phyloP scores from a whole-genome alignment of 805 yeast species.

The Jamesozyma rosinii region DNA sequence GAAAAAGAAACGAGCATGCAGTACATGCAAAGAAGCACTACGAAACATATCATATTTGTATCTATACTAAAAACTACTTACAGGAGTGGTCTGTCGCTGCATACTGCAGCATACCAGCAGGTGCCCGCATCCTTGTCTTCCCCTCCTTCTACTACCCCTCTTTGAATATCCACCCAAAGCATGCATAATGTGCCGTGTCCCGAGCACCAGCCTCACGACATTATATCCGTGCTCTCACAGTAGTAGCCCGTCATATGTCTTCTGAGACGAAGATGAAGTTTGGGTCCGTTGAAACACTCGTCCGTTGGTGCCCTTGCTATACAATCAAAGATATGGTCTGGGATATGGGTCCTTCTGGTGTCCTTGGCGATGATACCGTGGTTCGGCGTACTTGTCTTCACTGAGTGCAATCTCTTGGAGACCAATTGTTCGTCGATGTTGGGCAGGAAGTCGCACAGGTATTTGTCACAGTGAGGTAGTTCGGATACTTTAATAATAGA shows the following conservation, averaged over 20 bases:
- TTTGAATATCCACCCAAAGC: no score
- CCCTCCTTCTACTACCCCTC: no score
- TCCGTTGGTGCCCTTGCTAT: not conserved
- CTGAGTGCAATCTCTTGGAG: not conserved
- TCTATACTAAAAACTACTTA: no score
- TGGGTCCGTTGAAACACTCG: not conserved
- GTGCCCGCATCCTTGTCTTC: no score
- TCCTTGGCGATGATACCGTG: not conserved
- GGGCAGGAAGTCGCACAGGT: not conserved
- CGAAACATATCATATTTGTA: no score
- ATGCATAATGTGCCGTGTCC: no score
- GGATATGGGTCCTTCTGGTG: not conserved
- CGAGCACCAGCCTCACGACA: no score
- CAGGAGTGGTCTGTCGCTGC: no score
- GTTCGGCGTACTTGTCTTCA: not conserved
- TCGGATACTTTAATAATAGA: constrained; percentile 1
- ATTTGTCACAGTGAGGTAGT: constrained; percentile 1
- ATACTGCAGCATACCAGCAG: no score
- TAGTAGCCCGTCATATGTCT: constrained; percentile 1
- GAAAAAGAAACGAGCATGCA: no score
- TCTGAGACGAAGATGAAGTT: not conserved
- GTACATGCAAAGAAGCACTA: no score
- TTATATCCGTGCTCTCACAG: no score
- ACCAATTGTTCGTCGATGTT: constrained; percentile 1
- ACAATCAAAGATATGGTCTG: not conserved